Conservation (phyloP, 2,329 filamentous ascomycete genomes). For the Furcasterigmium furcatum region DNA sequence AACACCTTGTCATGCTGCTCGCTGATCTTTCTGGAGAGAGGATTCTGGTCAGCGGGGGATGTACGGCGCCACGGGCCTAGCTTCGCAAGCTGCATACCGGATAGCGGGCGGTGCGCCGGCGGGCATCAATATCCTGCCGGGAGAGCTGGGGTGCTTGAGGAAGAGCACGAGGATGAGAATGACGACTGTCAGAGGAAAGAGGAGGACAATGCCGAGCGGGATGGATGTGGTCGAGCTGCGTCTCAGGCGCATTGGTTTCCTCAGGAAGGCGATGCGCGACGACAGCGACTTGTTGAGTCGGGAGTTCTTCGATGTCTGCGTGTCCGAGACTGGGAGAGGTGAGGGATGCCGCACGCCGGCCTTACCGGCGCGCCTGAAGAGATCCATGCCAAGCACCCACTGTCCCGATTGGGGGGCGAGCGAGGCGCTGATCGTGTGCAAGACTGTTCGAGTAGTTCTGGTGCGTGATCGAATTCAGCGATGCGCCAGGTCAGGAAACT, state of each 20-base stretch:
- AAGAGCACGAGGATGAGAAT: slow-evolving; percentile 88
- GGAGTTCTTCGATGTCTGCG: slow-evolving; percentile 36
- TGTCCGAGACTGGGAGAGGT: slow-evolving; percentile 46
- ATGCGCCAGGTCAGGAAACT: too few species aligned
- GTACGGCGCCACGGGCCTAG: neutral
- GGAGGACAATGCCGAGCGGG: slow-evolving; percentile 84
- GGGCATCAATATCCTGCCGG: slow-evolving; percentile 81
- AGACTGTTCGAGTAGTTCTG: too few species aligned
- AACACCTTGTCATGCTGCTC: slow-evolving; percentile 98
- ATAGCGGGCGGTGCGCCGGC: slow-evolving; percentile 85
- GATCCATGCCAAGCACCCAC: slow-evolving; percentile 44
- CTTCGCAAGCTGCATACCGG: slow-evolving; percentile 55
- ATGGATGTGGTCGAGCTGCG: slow-evolving; percentile 92
- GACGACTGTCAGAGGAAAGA: slow-evolving; percentile 90
- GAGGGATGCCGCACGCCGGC: slow-evolving; percentile 39
- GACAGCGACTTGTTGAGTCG: slow-evolving; percentile 35
- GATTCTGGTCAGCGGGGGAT: slow-evolving; percentile 3
- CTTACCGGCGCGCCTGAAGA: slow-evolving; percentile 53
- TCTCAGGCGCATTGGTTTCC: slow-evolving; percentile 80
- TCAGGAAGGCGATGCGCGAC: slow-evolving; percentile 72
- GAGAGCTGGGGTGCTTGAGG: slow-evolving; percentile 79
- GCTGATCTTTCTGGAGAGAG: slow-evolving; percentile 79
- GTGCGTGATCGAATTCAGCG: too few species aligned
- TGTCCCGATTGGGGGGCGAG: neutral
- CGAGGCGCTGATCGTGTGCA: neutral